Evolutionary conservation across 2,329 filamentous ascomycete genomes (phyloP).

Genomic region (Amphichorda felina): DNA sequence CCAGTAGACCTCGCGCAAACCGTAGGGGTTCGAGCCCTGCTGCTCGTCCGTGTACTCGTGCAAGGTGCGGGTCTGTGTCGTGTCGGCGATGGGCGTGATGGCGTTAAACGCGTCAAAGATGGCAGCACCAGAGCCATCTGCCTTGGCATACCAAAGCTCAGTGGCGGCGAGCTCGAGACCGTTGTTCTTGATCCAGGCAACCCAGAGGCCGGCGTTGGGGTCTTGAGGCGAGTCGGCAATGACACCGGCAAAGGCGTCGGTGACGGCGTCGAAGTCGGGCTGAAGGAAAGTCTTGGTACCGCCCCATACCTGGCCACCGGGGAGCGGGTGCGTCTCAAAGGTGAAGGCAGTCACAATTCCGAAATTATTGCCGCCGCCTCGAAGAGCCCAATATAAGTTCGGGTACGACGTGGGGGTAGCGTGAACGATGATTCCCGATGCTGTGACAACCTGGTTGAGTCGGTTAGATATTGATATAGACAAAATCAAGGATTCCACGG

Average conservation of each 20-base stretch:
- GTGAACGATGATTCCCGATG: constrained; percentile 26
- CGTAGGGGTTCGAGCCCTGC: constrained; percentile 5
- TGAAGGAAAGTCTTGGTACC: constrained; percentile 17
- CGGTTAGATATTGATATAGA: too few relatives aligned
- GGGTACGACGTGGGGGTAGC: constrained; percentile 27
- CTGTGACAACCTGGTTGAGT: constrained; percentile 24
- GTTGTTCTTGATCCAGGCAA: constrained; percentile 10
- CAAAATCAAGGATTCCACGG: too few relatives aligned
- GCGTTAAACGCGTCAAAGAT: constrained; percentile 23
- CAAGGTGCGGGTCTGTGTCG: constrained; percentile 7
- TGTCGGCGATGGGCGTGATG: constrained; percentile 16
- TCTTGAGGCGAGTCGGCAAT: constrained; percentile 16
- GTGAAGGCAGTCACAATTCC: constrained; percentile 41
- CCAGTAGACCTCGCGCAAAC: constrained; percentile 11
- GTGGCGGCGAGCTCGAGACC: constrained; percentile 13
- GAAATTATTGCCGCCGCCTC: constrained; percentile 43
- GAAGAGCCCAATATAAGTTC: constrained; percentile 46
- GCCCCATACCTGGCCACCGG: constrained; percentile 18
- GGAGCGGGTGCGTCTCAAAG: constrained; percentile 18
- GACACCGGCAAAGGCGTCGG: constrained; percentile 18
- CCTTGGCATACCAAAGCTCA: constrained; percentile 23
- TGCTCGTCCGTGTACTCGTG: constrained; percentile 7
- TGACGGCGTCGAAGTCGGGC: constrained; percentile 13
- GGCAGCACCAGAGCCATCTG: constrained; percentile 13
- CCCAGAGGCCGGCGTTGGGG: constrained; percentile 20